phyloP scores from a whole-genome alignment of 2,329 filamentous ascomycete species.

The Sporothrix protearum region DNA sequence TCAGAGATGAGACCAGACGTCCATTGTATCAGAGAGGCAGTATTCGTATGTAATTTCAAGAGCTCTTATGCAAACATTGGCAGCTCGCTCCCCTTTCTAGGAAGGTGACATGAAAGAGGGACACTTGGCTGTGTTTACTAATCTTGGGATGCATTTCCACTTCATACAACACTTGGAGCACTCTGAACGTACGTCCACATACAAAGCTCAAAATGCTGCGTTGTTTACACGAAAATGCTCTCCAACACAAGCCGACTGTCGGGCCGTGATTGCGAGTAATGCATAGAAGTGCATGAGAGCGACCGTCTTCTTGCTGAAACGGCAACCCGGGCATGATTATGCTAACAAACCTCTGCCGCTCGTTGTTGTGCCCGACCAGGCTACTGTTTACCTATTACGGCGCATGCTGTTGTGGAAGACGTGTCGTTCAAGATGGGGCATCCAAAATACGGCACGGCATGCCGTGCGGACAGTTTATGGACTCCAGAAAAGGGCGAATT shows the following conservation, averaged over 20 bases:
- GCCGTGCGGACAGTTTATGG: not conserved
- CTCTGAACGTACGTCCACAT: too few species aligned
- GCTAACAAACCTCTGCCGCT: not conserved
- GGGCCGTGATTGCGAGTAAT: not conserved
- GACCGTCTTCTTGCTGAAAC: not conserved
- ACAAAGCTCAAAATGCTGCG: too few species aligned
- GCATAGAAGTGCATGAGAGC: not conserved
- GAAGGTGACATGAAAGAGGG: not conserved
- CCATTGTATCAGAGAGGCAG: not conserved
- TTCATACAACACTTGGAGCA: not conserved
- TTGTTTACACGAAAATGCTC: too few species aligned
- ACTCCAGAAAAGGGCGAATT: not conserved
- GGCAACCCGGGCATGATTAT: not conserved
- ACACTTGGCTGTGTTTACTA: not conserved
- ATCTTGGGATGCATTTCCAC: not conserved
- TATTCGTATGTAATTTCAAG: not conserved
- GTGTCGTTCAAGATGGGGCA: not conserved
- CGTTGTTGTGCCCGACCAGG: not conserved
- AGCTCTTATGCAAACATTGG: not conserved
- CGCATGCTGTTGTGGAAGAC: not conserved
- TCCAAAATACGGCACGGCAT: not conserved
- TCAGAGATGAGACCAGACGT: too few species aligned
- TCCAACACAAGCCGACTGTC: not conserved
- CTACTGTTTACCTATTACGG: not conserved
- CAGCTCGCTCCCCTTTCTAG: not conserved